Evolutionary conservation across 306 rosid genomes (phyloP), one percentile per base, ranked within the genome.

Genomic region (Cicer bijugum): DNA sequence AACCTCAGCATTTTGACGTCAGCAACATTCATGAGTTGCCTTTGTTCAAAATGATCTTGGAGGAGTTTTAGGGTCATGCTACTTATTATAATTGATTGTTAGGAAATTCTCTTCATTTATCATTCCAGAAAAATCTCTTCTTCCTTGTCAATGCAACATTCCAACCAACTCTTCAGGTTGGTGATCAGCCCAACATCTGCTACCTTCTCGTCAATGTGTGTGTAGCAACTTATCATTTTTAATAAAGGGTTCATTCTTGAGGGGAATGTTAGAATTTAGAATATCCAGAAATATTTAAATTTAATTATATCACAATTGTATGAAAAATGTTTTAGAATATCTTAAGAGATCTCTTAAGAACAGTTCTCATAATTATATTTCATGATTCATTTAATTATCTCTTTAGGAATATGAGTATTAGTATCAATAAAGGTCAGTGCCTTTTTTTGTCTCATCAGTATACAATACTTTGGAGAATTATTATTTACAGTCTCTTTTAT

Each of bases 331-430:
- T 56, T 42, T 17, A 42, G 61, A 56, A 42, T 71, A 71, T 5
- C 67, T 46, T 15, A 28, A 17, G 14, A 6, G 16, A 61, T 46
- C 39, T 60, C 60, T 62, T 74, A 12, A 11, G 15, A 38, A 56
- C 16, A 48, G n/a, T 62, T 60, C 19, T 33, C 6, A 57, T 42
- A 59, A 59, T 28, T 43, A 61, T 61, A 72, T 74, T 37, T 62
- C 61, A 61, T 61, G 20, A 61, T 37, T 17, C 17, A 57, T 62
- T 62, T 74, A 46, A 37, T 15, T 44, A 12, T 35, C 42, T 73
- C 14, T 33, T 48, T 16, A 47, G 71, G 39, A 35, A 47, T 61
- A 47, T 61, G 57, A 48, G 17, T 7, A 74, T 47, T 33, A 67
- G 2, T 48, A 62, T 74, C 45, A 70, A 39, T 23, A 44, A 74